Conservation (phyloP, 257 asterid species). For the Verbena officinalis region DNA sequence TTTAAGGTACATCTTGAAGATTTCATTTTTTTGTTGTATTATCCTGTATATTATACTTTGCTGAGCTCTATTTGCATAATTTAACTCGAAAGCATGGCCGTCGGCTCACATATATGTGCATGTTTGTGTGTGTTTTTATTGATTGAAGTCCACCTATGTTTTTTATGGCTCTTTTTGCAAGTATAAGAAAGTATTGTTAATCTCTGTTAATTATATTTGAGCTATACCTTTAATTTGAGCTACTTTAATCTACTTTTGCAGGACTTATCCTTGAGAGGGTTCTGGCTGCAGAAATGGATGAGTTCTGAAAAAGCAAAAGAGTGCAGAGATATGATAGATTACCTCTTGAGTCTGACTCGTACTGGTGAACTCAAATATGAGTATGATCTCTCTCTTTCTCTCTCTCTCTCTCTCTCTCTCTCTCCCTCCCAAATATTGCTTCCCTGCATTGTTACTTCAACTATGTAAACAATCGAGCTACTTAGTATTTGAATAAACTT, state of each 20-base stretch:
- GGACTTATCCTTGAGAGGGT: conserved; percentile 91
- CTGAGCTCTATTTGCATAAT: background rate
- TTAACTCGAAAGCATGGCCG: background rate
- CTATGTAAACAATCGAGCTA: background rate
- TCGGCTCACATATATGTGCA: background rate
- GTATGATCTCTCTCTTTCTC: conserved; percentile 40
- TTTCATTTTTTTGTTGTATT: background rate
- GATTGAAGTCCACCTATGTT: background rate
- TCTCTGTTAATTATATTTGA: background rate
- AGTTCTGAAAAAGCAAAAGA: conserved; percentile 65
- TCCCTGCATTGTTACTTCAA: background rate
- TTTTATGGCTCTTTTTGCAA: no score
- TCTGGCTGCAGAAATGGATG: conserved; percentile 94
- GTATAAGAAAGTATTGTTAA: background rate
- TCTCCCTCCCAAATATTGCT: background rate
- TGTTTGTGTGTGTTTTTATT: no score
- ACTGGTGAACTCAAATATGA: conserved; percentile 78
- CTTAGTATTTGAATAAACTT: background rate
- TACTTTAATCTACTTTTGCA: conserved; percentile 31
- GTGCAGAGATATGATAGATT: conserved; percentile 72
- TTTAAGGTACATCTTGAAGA: conserved; percentile 62
- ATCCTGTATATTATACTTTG: conserved; percentile 8
- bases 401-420: conserved; percentile 1
- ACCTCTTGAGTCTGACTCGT: conserved; percentile 66
- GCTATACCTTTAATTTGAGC: background rate